A percentile compares a stretch with the other conserved stretches of the same genome.
Conservation (phyloP, 768 basidiomycete species). For the Auricularia sp. region DNA sequence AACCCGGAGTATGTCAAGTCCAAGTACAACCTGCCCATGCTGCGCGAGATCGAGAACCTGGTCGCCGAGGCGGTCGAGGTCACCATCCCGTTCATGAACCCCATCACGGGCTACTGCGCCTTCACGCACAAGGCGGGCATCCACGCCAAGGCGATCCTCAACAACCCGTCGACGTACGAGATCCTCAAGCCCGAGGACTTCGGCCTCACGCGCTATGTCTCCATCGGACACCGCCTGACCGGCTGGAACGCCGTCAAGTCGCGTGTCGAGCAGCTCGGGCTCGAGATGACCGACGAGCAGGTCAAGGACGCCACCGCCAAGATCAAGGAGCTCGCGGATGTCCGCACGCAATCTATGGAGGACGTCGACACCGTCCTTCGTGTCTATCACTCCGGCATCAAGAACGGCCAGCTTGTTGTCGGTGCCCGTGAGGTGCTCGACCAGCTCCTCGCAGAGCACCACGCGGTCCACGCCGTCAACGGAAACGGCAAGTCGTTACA, state of each 20-base stretch:
- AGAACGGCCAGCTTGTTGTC: slow-evolving; percentile 82
- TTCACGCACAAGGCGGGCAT: slow-evolving; percentile 99
- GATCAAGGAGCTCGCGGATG: slow-evolving; percentile 99
- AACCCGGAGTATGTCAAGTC: slow-evolving; percentile 98
- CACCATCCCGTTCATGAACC: slow-evolving; percentile 95
- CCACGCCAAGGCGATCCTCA: slow-evolving; percentile 98
- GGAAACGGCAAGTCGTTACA: slow-evolving; percentile 2
- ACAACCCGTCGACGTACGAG: slow-evolving; percentile 98
- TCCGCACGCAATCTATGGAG: slow-evolving; percentile 97
- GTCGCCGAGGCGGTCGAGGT: slow-evolving; percentile 99
- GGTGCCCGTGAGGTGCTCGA: slow-evolving; percentile 93
- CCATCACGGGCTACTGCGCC: slow-evolving; percentile 94
- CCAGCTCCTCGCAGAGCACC: slow-evolving; percentile 72
- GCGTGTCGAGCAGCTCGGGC: slow-evolving; percentile 92
- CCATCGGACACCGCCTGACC: slow-evolving; percentile 94
- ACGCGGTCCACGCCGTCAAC: slow-evolving; percentile 33
- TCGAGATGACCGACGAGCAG: slow-evolving; percentile 84
- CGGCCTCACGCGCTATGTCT: slow-evolving; percentile 93
- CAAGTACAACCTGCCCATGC: slow-evolving; percentile 97
- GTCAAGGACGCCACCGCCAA: slow-evolving; percentile 98
- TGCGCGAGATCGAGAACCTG: slow-evolving; percentile 97
- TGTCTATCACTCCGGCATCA: slow-evolving; percentile 90
- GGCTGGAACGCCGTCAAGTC: slow-evolving; percentile 99
- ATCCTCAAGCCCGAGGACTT: slow-evolving; percentile 99
- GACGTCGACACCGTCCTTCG: slow-evolving; percentile 96